A percentile compares a stretch with the other conserved stretches of the same genome.
These are phyloP conservation scores for Stylonectria norvegica DNA, from an alignment of 2,329 filamentous ascomycete genomes.

Conservation along the genomic window DNA sequence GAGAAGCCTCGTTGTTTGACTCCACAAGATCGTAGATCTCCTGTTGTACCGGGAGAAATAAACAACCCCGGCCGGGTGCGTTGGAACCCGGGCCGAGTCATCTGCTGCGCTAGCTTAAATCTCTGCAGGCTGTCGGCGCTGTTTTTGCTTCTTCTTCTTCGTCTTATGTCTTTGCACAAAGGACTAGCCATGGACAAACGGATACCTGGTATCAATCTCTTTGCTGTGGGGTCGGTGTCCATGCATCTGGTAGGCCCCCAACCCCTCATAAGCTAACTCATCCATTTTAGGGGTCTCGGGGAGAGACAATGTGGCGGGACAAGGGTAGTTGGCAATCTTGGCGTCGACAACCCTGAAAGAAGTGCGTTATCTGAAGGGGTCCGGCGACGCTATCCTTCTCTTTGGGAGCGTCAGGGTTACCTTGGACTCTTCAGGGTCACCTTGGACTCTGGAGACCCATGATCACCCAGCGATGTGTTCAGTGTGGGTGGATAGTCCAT, in stretches of 20 bases:
- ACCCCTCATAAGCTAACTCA: conserved; percentile 3
- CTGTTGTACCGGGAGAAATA: conserved; percentile 13
- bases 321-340: conserved; percentile 5
- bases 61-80: conserved; percentile 15
- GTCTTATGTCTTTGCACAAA: conserved; percentile 1
- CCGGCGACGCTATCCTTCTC: conserved; percentile 2
- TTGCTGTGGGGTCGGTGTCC: not conserved
- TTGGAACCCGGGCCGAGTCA: no score
- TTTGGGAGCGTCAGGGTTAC: not conserved
- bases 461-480: no score
- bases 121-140: conserved; percentile 9
- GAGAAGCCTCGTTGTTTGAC: no score
- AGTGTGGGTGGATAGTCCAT: no score
- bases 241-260: not conserved
- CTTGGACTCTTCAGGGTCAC: conserved; percentile 1
- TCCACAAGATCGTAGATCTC: no score
- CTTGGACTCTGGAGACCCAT: conserved; percentile 4
- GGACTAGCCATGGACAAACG: conserved; percentile 8
- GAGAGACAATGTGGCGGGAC: no score
- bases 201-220: conserved; percentile 6
- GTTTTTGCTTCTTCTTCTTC: conserved; percentile 5
- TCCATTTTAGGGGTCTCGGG: no score
- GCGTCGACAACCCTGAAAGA: not conserved
- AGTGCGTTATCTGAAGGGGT: conserved; percentile 4
- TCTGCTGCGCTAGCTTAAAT: conserved; percentile 6